Percentiles rank a stretch among this genome's conserved stretches.
These are phyloP conservation scores for Ceratocystis huliohia DNA, from an alignment of 2,329 filamentous ascomycete genomes.

Conservation along the genomic window DNA sequence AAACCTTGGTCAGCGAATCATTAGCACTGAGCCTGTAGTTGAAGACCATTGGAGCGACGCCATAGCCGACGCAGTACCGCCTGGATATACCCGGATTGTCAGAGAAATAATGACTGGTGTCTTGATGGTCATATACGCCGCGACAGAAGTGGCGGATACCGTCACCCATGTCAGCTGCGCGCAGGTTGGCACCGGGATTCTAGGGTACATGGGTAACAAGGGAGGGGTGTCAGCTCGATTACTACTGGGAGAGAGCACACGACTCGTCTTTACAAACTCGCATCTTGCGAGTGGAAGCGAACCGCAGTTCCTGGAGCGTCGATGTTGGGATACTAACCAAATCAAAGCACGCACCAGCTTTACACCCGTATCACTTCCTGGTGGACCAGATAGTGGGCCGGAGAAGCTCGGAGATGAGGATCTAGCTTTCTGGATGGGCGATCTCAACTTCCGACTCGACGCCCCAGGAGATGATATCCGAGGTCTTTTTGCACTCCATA, in stretches of 20 bases:
- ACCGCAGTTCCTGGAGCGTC: constrained; percentile 60
- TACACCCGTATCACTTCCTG: constrained; percentile 53
- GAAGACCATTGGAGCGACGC: constrained; percentile 71
- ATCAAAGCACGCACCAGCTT: constrained; percentile 67
- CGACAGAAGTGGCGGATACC: constrained; percentile 58
- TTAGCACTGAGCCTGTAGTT: constrained; percentile 57
- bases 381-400: constrained; percentile 51
- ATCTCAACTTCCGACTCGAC: constrained; percentile 87
- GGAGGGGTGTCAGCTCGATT: constrained; percentile 73
- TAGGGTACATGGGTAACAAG: constrained; percentile 95
- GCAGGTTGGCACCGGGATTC: constrained; percentile 74
- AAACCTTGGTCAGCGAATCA: constrained; percentile 62
- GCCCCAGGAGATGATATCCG: constrained; percentile 84
- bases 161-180: constrained; percentile 72
- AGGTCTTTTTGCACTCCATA: constrained; percentile 69
- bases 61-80: constrained; percentile 59
- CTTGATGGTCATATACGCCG: constrained; percentile 72
- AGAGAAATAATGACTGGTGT: constrained; percentile 80
- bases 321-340: constrained; percentile 81
- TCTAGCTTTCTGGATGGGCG: constrained; percentile 91
- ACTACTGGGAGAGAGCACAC: constrained; percentile 77
- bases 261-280: constrained; percentile 78
- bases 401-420: constrained; percentile 78
- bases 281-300: constrained; percentile 84
- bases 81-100: constrained; percentile 62